Evolutionary conservation across 2,329 filamentous ascomycete species (phyloP).

Genomic region (Penicillium janthinellum): DNA sequence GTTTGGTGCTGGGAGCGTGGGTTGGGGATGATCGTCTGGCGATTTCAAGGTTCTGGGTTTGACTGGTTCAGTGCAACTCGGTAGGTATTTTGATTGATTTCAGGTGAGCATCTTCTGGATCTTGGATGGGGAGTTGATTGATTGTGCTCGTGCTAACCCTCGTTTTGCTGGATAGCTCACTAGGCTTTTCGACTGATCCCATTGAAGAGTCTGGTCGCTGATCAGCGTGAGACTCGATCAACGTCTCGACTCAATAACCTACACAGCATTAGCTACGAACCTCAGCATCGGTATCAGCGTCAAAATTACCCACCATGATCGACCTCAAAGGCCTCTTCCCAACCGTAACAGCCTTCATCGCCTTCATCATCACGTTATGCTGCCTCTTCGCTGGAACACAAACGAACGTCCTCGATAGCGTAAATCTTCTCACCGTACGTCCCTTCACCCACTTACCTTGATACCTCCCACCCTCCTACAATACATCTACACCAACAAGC

Average conservation of each 20-base stretch:
- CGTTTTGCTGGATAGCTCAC: neutral
- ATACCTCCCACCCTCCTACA: no score
- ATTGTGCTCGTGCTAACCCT: neutral
- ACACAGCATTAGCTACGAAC: neutral
- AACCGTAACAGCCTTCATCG: slow-evolving; percentile 52
- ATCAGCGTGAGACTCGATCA: no score
- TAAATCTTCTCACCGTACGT: slow-evolving; percentile 58
- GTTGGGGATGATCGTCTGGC: neutral
- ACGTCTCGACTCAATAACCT: neutral
- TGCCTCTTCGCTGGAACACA: slow-evolving; percentile 64
- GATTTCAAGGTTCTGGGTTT: neutral
- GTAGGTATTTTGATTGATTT: neutral
- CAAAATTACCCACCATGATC: slow-evolving; percentile 15
- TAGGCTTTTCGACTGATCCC: neutral
- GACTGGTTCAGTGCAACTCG: no score
- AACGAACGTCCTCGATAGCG: slow-evolving; percentile 58
- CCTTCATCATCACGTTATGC: slow-evolving; percentile 61
- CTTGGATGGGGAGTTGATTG: neutral
- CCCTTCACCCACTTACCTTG: no score
- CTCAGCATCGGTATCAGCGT: neutral
- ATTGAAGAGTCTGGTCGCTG: neutral
- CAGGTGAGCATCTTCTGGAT: neutral
- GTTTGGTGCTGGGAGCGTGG: neutral
- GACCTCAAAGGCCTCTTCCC: slow-evolving; percentile 46
- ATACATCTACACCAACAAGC: no score